Base-by-base conservation (phyloP, 179 eudicot species). In the Nepenthes alata region DNA sequence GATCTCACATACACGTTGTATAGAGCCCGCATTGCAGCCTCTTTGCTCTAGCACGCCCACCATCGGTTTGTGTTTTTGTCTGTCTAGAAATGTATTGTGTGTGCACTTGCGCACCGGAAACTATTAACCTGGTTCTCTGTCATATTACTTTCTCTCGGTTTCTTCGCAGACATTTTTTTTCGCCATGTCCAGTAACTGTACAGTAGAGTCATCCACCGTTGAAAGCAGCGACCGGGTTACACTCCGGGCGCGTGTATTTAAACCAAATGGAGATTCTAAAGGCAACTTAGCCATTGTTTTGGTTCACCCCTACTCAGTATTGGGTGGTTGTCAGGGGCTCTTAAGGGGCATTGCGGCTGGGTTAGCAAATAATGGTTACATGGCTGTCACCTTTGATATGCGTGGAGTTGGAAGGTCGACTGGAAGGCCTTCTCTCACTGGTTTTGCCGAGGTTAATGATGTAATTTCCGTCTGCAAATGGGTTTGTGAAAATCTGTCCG, bases 331-430 rank as follows among this genome's bases (percentile, higher is more conserved):
- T 53, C 96, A 91, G 56, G 77, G 68, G 35, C 62, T 78, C n/a
- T 72, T 78, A 58, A 75, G 77, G 13, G 82, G 82, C 1, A 75
- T 78, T 9, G 82, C 82, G 47, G 54, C 16, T 63, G 80, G 75
- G 48, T 69, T 78, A 51, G 74, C 82, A 54, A 62, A 78, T 75
- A 63, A 67, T 2, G 95, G 91, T 16, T 66, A 65, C 50, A 38
- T 65, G 14, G 73, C 87, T 4, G 58, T 91, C 11, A 88, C 91
- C 35, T 91, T 88, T 73, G 83, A 79, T 51, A 79, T 73, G 70
- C 72, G 83, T 65, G 96, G 95, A 37, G 97, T 81, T 34, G 96
- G 97, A 34, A 81, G 75, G 64, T 91, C 98, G 36, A 77, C 89
- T 37, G 96, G 98, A 15, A 56, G 78, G 35, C 67, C 91, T 63